Base-by-base conservation (phyloP, 208 protist genomes). In the Plasmodiophora brassicae region DNA sequence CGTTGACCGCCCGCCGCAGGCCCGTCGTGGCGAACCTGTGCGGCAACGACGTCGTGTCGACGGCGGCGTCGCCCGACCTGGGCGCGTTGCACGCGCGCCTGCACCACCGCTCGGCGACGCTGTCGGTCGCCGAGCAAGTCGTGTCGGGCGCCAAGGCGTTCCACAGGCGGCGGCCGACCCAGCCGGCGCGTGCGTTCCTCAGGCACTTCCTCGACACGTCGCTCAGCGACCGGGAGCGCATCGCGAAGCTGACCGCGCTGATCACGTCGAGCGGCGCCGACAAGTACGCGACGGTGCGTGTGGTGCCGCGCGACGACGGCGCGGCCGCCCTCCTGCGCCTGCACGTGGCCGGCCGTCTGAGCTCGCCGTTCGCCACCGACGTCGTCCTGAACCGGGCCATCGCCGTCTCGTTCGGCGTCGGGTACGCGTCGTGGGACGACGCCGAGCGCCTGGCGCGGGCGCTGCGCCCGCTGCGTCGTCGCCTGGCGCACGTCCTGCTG, bases 41-140 rank as follows among this genome's bases (percentile, higher is more conserved):
- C n/a, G 65, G 65, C 10, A 78, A 78, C 65, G 65, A 78, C n/a
- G n/a, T 32, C n/a, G 65, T 78, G 20, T n/a, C n/a, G n/a, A 32
- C n/a, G 5, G 5, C 20, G 5, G 20, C 14, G 5, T 78, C n/a
- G 5, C 65, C 5, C 5, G 65, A 78, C 5, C 20, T 78, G 5
- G 14, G 20, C 5, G 5, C 32, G 65, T 78, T 78, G 14, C 65
- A 78, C 5, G 41, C 32, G 20, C 32, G 32, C 10, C 65, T 78
- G 65, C 65, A 38, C 32, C 5, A 44, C 5, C 65, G 65, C n/a
- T 38, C 5, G 41, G 10, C n/a, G 10, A 32, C 14, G 5, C 20
- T 5, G 20, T 28, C 50, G 20, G 65, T 78, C 20, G 14, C 41
- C 10, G 65, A 78, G 20, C 65, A 78, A 78, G 41, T 78, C n/a